phyloP scores from a whole-genome alignment of 2,329 filamentous ascomycete species.

The Fusarium annulatum region DNA sequence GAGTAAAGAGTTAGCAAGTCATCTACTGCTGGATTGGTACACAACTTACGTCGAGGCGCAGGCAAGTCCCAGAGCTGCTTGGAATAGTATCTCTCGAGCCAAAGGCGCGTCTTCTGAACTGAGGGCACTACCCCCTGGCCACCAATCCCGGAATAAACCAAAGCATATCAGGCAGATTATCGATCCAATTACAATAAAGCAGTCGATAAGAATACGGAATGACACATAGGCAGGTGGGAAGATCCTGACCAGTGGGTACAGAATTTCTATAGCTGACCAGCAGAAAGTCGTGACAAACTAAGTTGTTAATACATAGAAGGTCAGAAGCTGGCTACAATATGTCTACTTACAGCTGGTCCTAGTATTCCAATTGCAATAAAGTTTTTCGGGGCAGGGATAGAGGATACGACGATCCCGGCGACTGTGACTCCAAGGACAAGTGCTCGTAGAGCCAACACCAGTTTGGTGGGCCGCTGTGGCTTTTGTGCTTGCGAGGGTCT shows the following conservation, averaged over 20 bases:
- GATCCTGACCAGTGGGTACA: neutral
- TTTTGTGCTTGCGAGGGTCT: neutral
- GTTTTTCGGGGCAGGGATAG: neutral
- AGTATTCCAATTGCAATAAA: neutral
- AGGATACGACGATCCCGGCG: neutral
- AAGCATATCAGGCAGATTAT: neutral
- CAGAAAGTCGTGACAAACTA: neutral
- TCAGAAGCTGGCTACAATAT: accelerated
- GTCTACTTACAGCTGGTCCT: neutral
- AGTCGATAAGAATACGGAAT: neutral
- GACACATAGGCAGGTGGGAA: neutral
- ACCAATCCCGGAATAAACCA: neutral
- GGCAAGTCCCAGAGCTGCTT: neutral
- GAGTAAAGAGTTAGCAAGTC: accelerated
- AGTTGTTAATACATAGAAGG: neutral
- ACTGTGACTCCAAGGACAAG: neutral
- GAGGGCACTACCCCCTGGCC: neutral
- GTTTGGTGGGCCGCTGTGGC: neutral
- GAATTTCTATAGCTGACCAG: neutral
- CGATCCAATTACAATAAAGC: neutral
- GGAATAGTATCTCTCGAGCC: neutral
- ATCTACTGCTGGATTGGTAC: neutral
- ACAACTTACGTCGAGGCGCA: neutral
- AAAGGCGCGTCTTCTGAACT: neutral
- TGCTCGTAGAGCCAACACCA: neutral